A percentile compares a stretch with the other conserved stretches of the same genome.
phyloP scores from a whole-genome alignment of 2,329 filamentous ascomycete genomes.

The Talaromyces marneffei region DNA sequence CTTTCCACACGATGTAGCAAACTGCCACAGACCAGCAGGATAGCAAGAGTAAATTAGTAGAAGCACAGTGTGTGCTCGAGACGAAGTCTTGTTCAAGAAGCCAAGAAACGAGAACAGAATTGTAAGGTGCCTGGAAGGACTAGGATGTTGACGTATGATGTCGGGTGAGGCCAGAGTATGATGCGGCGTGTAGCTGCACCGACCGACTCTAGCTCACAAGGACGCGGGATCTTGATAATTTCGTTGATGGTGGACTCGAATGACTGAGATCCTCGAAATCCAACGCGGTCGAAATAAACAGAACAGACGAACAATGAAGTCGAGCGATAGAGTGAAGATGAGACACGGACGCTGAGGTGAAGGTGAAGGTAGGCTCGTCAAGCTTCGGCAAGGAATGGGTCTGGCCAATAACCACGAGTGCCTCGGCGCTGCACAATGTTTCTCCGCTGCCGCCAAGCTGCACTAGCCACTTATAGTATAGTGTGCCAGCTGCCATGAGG shows the following conservation, averaged over 20 bases:
- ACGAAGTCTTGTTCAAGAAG: not conserved
- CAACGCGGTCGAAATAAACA: not conserved
- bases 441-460: constrained; percentile 15
- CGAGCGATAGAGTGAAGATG: not conserved
- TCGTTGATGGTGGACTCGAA: not conserved
- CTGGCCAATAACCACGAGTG: not conserved
- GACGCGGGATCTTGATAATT: not conserved
- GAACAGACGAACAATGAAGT: not conserved
- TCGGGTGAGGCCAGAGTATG: not conserved
- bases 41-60: constrained; percentile 10
- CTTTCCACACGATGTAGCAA: constrained; percentile 23
- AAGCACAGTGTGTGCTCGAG: not conserved
- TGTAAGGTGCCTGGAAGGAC: not conserved
- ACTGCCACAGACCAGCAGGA: constrained; percentile 22
- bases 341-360: not conserved
- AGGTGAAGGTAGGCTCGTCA: not conserved
- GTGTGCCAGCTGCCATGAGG: constrained; percentile 12
- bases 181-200: not conserved
- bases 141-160: not conserved
- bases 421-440: constrained; percentile 21
- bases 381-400: not conserved
- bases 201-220: not conserved
- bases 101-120: not conserved
- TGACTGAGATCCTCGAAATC: not conserved
- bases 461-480: not conserved